Base-by-base conservation (phyloP, 345 rosid species). In the Rhodamnia argentea region DNA sequence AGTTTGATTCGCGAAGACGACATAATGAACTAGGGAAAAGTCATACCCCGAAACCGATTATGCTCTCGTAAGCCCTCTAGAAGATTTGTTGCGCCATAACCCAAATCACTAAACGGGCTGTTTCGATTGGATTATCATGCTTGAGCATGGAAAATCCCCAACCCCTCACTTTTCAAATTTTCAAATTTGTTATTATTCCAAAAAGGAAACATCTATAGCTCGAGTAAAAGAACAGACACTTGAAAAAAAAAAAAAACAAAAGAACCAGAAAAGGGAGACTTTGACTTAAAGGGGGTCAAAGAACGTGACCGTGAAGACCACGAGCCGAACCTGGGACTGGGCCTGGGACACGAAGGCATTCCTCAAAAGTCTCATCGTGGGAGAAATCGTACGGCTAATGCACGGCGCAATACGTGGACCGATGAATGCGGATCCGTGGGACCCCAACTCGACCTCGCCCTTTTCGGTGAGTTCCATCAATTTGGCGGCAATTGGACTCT, bases 341-440 rank as follows among this genome's bases (percentile, higher is more conserved):
- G n/a, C n/a, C 74, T 44, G 47, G 3, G 14, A 3, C 53, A 52
- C 74, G n/a, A n/a, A 13, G 74, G 37, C 74, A 60, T 60, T 60
- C 37, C 10, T 26, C 70, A 29, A 13, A 5, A 59, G n/a, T 26
- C 70, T 14, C 70, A n/a, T n/a, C 18, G 37, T 16, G 27, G 75
- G 40, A 14, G 51, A 74, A 26, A 57, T 81, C 83, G 92, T 88
- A 90, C 90, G 91, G 91, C 91, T 91, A 86, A 90, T 90, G 90
- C 93, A 91, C 91, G 91, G 91, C 93, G 90, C 86, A 32, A 91
- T 90, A 83, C 90, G 90, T 88, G 93, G 90, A 42, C 90, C 93
- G 93, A 83, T 91, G 91, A 91, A 91, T 90, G 91, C 93, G 93
- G 91, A 40, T 54, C 62, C 7, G 50, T 10, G 13, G 82, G 91